Percentiles rank a stretch among this genome's conserved stretches.
Conservation (phyloP, 148 eudicot genomes). For the Amaranthus hypochondriacus region DNA sequence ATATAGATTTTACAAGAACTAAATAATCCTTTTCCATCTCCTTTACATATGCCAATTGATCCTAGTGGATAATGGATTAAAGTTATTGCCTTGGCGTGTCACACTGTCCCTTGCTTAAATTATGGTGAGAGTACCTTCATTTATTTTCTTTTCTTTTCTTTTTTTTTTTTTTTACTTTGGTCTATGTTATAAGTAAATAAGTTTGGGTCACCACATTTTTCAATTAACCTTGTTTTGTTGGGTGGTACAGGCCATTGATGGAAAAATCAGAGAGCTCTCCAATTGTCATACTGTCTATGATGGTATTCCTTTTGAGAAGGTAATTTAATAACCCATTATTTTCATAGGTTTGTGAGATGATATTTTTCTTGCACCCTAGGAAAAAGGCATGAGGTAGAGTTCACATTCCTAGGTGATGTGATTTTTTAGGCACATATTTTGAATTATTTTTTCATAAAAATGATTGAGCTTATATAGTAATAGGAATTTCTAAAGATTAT, state of each 20-base stretch:
- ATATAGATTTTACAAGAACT: too few species aligned
- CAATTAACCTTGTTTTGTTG: conserved; percentile 5
- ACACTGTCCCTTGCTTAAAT: neutral
- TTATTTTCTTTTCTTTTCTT: too few species aligned
- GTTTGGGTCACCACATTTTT: neutral
- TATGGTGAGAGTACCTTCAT: neutral
- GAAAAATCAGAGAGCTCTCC: conserved; percentile 89
- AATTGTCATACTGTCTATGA: conserved; percentile 78
- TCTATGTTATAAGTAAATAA: neutral
- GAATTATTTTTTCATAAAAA: neutral
- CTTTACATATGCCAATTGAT: neutral
- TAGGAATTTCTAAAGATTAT: too few species aligned
- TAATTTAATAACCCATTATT: conserved; percentile 20
- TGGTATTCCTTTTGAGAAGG: conserved; percentile 88
- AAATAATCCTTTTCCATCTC: neutral
- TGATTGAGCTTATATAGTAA: neutral
- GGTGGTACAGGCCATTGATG: conserved; percentile 79
- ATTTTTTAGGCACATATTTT: neutral
- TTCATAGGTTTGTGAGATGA: neutral
- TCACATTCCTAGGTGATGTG: neutral
- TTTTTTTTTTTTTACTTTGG: neutral
- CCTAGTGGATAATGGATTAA: neutral
- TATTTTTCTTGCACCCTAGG: neutral
- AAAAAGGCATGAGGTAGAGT: neutral
- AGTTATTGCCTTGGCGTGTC: neutral